Evolutionary conservation across 2,329 filamentous ascomycete species (phyloP), one percentile per base, ranked within the genome.

Genomic region (Bipolaris sorokiniana): DNA sequence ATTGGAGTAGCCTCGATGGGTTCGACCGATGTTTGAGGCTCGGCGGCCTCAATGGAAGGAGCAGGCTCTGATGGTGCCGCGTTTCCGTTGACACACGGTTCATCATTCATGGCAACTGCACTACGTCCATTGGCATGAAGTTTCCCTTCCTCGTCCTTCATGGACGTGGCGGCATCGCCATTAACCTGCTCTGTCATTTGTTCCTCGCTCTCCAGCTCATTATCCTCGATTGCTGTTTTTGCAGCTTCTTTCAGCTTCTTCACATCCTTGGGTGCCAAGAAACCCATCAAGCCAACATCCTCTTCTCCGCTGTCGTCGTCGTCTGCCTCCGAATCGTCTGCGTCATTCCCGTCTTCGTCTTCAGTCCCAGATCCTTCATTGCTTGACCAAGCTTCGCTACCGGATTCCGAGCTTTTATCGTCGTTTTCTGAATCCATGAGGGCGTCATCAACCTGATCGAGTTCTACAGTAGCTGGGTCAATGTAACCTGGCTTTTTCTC

Each of bases 141-240:
- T 9, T 81, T 81, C 7, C 80, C 80, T 6, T 79, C 79, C 11
- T 77, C 77, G 15, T 72, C 77, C 15, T 72, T 74, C 22, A 80
- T 81, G 4, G 76, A 77, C 1, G 74, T 76, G 2, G 75, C 72
- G 7, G 75, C 73, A 26, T 76, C 59, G 16, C 69, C 66, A 36
- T 73, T 72, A 1, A 59, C 36, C 7, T 61, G 61, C 26, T 66
- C 63, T 3, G 44, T 44, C 2, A 51, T 37, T 22, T 50, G 52
- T 10, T 66, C 61, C 5, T 66, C 80, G 3, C 78, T 79, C n/a
- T 79, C 79, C 11, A 77, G 76, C 7, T 59, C 41, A 18, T 60
- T 50, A 10, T 68, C 71, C 15, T 68, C 64, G 10, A 72, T 44
- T 26, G 59, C 59, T 3, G 64, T 58, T 51, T 69, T 74, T 10